A percentile compares a stretch with the other conserved stretches of the same genome.
phyloP scores from a whole-genome alignment of 768 basidiomycete genomes.

The Lepiota brunneoincarnata region DNA sequence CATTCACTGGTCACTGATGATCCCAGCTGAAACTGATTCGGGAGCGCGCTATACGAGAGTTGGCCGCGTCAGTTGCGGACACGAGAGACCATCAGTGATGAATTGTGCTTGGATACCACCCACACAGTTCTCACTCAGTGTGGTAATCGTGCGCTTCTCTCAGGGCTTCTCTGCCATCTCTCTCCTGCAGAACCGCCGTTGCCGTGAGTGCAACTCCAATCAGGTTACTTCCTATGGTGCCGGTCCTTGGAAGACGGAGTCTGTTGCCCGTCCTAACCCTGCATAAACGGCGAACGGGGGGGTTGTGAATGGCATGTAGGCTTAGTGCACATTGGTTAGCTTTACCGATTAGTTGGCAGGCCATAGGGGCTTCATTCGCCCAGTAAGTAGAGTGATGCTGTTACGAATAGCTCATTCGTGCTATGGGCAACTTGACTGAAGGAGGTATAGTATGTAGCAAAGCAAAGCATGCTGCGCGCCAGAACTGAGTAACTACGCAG shows the following conservation, averaged over 20 bases:
- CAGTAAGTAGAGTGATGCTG: too few relatives aligned
- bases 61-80: too few relatives aligned
- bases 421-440: too few relatives aligned
- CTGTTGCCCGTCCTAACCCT: not conserved
- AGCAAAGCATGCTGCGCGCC: too few relatives aligned
- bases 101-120: not conserved
- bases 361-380: too few relatives aligned
- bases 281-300: not conserved
- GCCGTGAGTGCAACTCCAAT: not conserved
- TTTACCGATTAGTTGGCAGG: not conserved
- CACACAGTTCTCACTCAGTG: not conserved
- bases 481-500: too few relatives aligned
- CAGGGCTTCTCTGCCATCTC: not conserved
- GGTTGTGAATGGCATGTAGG: not conserved
- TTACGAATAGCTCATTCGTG: too few relatives aligned
- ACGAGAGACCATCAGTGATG: not conserved
- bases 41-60: too few relatives aligned
- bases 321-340: not conserved
- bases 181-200: not conserved
- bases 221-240: not conserved
- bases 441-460: too few relatives aligned
- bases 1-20: too few relatives aligned
- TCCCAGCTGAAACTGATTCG: too few relatives aligned
- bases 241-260: not conserved
- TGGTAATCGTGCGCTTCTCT: not conserved